These are phyloP conservation scores for Pisolithus microcarpus DNA, from an alignment of 768 basidiomycete genomes.

Conservation along the genomic window DNA sequence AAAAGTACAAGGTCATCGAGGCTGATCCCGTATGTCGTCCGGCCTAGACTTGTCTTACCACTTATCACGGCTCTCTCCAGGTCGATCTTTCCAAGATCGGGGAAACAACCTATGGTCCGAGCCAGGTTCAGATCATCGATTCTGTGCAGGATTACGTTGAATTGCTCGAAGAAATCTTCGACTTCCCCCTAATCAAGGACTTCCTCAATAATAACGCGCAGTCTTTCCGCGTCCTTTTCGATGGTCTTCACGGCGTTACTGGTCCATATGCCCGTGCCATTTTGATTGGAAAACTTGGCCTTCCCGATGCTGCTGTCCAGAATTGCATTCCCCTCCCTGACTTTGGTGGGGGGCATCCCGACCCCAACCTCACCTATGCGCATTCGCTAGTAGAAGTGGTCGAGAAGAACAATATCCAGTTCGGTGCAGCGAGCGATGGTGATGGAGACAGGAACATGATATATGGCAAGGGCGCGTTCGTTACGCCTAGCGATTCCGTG, in stretches of 20 bases:
- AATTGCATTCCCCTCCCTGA: slow-evolving; percentile 89
- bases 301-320: slow-evolving; percentile 75
- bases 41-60: neutral
- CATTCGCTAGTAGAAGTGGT: slow-evolving; percentile 89
- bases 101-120: slow-evolving; percentile 71
- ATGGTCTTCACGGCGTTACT: slow-evolving; percentile 93
- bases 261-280: slow-evolving; percentile 92
- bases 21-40: slow-evolving; percentile 49
- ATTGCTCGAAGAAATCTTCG: slow-evolving; percentile 85
- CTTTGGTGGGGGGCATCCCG: slow-evolving; percentile 97
- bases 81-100: slow-evolving; percentile 83
- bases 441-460: slow-evolving; percentile 99
- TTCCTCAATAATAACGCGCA: slow-evolving; percentile 69
- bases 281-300: slow-evolving; percentile 74
- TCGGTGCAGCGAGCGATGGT: slow-evolving; percentile 96
- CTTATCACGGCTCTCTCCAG: slow-evolving; percentile 29
- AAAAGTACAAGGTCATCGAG: slow-evolving; percentile 78
- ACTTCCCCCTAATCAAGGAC: slow-evolving; percentile 83
- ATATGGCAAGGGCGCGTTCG: slow-evolving; percentile 96
- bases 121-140: slow-evolving; percentile 87
- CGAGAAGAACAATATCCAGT: slow-evolving; percentile 76
- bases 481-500: slow-evolving; percentile 95
- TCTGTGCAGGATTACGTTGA: slow-evolving; percentile 84
- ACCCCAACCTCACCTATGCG: slow-evolving; percentile 97
- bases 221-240: slow-evolving; percentile 85